phyloP scores from a whole-genome alignment of 495 filamentous ascomycete species.

The Aspergillus sclerotiicarbonarius region DNA sequence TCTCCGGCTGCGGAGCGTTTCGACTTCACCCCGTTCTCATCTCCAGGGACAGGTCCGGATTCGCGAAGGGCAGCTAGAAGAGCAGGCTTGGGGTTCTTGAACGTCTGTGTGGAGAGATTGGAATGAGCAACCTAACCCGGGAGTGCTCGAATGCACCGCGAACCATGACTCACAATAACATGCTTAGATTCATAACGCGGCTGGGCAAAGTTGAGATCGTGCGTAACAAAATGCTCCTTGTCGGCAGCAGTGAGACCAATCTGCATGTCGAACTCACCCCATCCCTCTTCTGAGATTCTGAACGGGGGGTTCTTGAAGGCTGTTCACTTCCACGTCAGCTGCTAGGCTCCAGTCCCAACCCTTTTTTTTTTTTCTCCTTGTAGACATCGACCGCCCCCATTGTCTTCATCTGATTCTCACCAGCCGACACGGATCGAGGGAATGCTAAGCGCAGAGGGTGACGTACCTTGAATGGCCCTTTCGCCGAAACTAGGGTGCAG shows the following conservation, averaged over 20 bases:
- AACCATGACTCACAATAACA: slow-evolving; percentile 55
- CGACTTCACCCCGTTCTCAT: slow-evolving; percentile 60
- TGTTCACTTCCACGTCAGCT: slow-evolving; percentile 31
- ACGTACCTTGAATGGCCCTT: slow-evolving; percentile 74
- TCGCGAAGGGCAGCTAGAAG: slow-evolving; percentile 71
- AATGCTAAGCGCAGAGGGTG: neutral
- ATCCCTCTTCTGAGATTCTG: slow-evolving; percentile 87
- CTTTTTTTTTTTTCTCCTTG: neutral
- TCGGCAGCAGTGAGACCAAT: slow-evolving; percentile 79
- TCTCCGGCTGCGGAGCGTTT: slow-evolving; percentile 51
- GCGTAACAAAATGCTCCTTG: slow-evolving; percentile 74
- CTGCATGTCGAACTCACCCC: slow-evolving; percentile 98
- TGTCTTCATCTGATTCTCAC: neutral
- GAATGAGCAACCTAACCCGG: slow-evolving; percentile 1
- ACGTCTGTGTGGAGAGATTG: slow-evolving; percentile 48
- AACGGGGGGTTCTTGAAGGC: slow-evolving; percentile 83
- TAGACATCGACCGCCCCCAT: neutral
- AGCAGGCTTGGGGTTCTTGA: slow-evolving; percentile 87
- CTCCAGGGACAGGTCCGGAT: slow-evolving; percentile 78
- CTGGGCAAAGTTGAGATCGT: slow-evolving; percentile 90
- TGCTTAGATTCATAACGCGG: slow-evolving; percentile 83
- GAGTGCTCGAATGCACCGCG: neutral
- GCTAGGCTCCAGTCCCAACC: neutral
- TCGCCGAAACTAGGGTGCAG: slow-evolving; percentile 91
- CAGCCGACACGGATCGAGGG: neutral